A percentile compares a stretch with the other conserved stretches of the same genome.
Evolutionary conservation across 208 protist species (phyloP).

Genomic region (Wallacemonas sp.): DNA sequence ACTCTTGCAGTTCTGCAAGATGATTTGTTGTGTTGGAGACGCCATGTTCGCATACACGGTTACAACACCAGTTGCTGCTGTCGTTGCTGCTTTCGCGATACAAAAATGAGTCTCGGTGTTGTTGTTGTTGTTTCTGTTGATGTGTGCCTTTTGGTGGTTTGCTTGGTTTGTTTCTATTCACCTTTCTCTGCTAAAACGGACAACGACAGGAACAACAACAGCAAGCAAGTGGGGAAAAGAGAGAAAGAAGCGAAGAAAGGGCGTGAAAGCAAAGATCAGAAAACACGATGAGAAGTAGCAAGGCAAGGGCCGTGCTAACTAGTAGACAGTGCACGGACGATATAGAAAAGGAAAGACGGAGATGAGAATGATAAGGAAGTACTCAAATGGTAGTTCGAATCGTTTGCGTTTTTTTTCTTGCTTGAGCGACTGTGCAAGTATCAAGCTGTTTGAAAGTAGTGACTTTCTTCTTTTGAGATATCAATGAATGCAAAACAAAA

Average conservation of each 20-base stretch:
- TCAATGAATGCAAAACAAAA: no score
- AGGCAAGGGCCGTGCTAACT: no score
- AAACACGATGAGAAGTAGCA: background rate
- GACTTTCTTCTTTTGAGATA: no score
- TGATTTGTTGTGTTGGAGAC: background rate
- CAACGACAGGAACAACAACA: conserved; percentile 8
- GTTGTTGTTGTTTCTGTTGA: background rate
- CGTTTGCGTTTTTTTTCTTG: no score
- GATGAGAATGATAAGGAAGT: no score
- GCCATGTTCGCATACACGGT: background rate
- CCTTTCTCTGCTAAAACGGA: background rate
- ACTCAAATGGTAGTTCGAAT: no score
- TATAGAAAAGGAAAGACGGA: no score
- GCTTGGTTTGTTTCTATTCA: background rate
- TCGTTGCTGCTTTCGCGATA: background rate
- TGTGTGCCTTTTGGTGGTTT: background rate
- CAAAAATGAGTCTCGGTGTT: background rate
- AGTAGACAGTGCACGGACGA: no score
- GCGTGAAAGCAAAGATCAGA: background rate
- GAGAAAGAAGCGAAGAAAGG: conserved; percentile 18
- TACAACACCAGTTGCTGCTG: background rate
- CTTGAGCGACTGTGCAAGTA: no score
- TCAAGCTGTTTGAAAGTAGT: no score
- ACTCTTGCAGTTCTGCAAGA: conserved; percentile 10
- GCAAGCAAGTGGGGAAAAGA: conserved; percentile 4